Base-by-base conservation (phyloP, 1,284 basidiomycete genomes). In the Volvariella surrecta region DNA sequence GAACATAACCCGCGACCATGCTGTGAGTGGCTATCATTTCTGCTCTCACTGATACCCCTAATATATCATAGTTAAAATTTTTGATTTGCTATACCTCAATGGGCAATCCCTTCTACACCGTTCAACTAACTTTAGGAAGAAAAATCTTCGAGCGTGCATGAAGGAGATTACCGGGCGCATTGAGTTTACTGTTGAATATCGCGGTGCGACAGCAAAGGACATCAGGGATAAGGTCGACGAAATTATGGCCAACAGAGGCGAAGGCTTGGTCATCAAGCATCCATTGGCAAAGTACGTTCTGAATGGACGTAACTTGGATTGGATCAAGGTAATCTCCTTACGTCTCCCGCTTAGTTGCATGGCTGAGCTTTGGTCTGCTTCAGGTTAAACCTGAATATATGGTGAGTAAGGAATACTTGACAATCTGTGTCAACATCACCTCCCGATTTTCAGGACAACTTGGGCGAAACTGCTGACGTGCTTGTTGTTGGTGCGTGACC, bases 331-430 rank as follows among this genome's bases (percentile, higher is more conserved):
- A 32, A 15, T 19, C 3, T 19, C 17, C 32, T n/a, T 24, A 15
- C 30, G 18, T 20, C 18, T 41, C n/a, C 32, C 4, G 11, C 31
- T 15, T 10, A 41, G 31, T 17, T 37, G n/a, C 32, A 43, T 45
- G 44, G 7, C 48, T 32, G 39, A 20, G 32, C 7, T 37, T 11
- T 19, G 35, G 3, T 35, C n/a, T n/a, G n/a, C n/a, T n/a, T 28
- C 42, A 80, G 76, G 76, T 94, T 30, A 97, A 96, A 59, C 93
- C 93, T 4, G 93, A 96, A 57, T 93, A 92, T 53, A 90, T 92
- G 82, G 89, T 89, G 52, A 43, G 70, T 58, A 3, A 10, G 20
- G n/a, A 35, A 9, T 28, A 22, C 6, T 30, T 19, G n/a, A 17
- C 22, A 43, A 10, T 21, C 38, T 8, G 41, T 32, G 16, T 44